Percentiles rank a stretch among this genome's conserved stretches.
These are phyloP conservation scores for Hymenoscyphus albidus DNA, from an alignment of 2,329 filamentous ascomycete species.

Conservation along the genomic window DNA sequence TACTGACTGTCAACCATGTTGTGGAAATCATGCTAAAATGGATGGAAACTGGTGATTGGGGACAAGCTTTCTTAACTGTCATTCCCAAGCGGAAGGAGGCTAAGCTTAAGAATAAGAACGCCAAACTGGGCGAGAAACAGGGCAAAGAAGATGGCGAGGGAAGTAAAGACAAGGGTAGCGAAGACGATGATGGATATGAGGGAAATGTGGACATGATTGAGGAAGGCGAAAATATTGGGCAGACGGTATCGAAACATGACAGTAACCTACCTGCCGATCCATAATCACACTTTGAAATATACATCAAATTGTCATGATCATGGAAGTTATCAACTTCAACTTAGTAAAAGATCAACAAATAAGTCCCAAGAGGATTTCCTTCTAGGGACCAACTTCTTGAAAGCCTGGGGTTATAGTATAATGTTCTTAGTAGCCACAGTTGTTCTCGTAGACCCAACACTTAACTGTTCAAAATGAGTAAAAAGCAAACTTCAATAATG, in stretches of 20 bases:
- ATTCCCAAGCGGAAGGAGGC: conserved; percentile 90
- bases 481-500: too few relatives aligned
- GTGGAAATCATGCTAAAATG: conserved; percentile 94
- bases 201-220: conserved; percentile 6
- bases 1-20: conserved; percentile 92
- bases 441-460: too few relatives aligned
- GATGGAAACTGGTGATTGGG: conserved; percentile 90
- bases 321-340: too few relatives aligned
- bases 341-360: too few relatives aligned
- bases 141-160: conserved; percentile 26
- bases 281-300: neutral
- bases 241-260: neutral
- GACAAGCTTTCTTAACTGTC: conserved; percentile 77
- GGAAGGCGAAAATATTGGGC: neutral
- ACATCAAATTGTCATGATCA: too few relatives aligned
- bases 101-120: conserved; percentile 47
- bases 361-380: too few relatives aligned
- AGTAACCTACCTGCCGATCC: neutral
- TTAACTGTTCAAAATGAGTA: too few relatives aligned
- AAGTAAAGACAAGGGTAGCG: conserved; percentile 3
- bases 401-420: too few relatives aligned
- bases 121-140: conserved; percentile 20
- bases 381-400: too few relatives aligned
- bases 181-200: conserved; percentile 9
- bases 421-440: too few relatives aligned